phyloP scores from a whole-genome alignment of 2,329 filamentous ascomycete genomes.

The Thielaviopsis populi region DNA sequence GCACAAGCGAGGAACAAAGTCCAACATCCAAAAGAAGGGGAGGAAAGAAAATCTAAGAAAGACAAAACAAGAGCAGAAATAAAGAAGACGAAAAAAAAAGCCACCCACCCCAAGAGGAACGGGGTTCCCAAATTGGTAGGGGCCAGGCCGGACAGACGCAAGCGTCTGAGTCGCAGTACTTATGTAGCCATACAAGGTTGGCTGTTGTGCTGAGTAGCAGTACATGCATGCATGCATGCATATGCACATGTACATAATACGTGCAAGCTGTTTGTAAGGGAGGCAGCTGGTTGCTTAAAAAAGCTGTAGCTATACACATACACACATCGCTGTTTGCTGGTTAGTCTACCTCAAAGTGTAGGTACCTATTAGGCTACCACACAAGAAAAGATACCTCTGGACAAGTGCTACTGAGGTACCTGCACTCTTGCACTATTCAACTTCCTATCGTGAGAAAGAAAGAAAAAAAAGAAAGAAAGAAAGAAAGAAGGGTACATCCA shows the following conservation, averaged over 20 bases:
- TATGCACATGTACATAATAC: background rate
- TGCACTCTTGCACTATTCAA: too few relatives aligned
- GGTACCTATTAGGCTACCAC: background rate
- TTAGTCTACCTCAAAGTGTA: background rate
- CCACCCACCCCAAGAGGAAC: constrained; percentile 3
- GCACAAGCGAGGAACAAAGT: constrained; percentile 5
- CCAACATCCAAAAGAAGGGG: background rate
- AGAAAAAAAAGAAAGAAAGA: too few relatives aligned
- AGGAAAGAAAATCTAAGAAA: constrained; percentile 5
- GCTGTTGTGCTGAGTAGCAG: background rate
- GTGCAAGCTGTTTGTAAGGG: too few relatives aligned
- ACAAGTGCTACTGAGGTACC: background rate
- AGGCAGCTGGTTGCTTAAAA: background rate
- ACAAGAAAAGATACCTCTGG: background rate
- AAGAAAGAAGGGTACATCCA: background rate
- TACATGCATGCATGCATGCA: background rate
- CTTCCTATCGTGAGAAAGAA: background rate
- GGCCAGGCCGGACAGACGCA: background rate
- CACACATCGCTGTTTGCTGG: background rate
- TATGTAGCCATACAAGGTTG: background rate
- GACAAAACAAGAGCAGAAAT: background rate
- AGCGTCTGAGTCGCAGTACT: background rate
- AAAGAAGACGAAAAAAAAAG: constrained; percentile 5
- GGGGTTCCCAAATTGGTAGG: background rate
- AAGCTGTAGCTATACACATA: background rate